Evolutionary conservation across 176 grass and related monocot genomes (phyloP), one percentile per base, ranked within the genome.

Genomic region (Oryza australiensis): DNA sequence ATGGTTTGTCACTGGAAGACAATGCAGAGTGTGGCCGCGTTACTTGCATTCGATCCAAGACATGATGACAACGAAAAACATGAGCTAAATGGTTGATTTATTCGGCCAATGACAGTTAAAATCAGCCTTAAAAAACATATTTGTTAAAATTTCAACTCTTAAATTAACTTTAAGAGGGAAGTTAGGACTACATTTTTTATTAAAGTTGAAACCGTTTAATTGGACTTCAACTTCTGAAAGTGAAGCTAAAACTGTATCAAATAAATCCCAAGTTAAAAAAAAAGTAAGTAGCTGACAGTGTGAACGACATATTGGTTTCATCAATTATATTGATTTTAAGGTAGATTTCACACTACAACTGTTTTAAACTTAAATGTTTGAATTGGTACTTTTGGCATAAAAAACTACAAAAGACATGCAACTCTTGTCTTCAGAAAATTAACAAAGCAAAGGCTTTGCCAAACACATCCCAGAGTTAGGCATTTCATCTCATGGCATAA

Each of bases 1-100:
- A 66, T 4, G 27, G 69, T 70, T 0, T 76, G 76, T 80, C 70
- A 3, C 65, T 8, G 74, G 81, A 85, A 77, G 51, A 62, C 30
- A 20, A 6, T 53, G 71, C 82, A 80, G 14, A 23, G 71, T 85
- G 70, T 41, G 82, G 77, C 66, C 64, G 29, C 30, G 18, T 34
- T 41, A 62, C 60, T 0, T 64, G 63, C 64, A 42, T 89, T 69
- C 18, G 49, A 57, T 43, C 63, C 68, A 51, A 20, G 18, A 5
- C 41, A 81, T 71, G 72, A 85, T 76, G 45, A 43, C 10, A 38
- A 41, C 8, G 68, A 9, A 29, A 72, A 26, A n/a, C 65, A 22
- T 38, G 33, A 69, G 18, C 34, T 38, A 12, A 3, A 55, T n/a
- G 51, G 51, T 22, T 66, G 3, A 1, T 28, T 66, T 33, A 4